Evolutionary conservation across 352 stramenopile genomes (phyloP).

Genomic region (Phytophthora lateralis): DNA sequence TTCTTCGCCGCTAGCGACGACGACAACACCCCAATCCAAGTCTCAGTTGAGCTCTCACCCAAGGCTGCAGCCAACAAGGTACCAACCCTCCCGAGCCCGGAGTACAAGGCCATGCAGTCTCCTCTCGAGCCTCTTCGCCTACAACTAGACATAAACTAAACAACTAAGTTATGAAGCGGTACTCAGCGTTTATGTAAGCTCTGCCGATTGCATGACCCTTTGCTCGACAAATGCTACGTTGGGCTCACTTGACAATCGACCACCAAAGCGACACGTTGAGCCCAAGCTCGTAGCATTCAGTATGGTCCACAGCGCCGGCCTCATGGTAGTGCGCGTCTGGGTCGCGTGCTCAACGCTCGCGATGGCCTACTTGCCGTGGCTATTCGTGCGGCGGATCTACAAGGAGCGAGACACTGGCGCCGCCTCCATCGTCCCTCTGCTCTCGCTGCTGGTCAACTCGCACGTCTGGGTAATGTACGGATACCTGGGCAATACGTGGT

Average conservation of each 20-base stretch:
- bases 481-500: conserved; percentile 26
- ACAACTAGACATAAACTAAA: conserved; percentile 3
- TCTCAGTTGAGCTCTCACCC: background rate
- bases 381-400: conserved; percentile 23
- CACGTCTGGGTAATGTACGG: conserved; percentile 23
- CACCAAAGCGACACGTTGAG: background rate
- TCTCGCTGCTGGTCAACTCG: conserved; percentile 19
- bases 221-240: conserved; percentile 12
- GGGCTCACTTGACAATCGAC: conserved; percentile 13
- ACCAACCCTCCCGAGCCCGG: background rate
- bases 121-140: background rate
- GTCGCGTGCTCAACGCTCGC: conserved; percentile 13
- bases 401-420: conserved; percentile 1
- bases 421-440: conserved; percentile 7
- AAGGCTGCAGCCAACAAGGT: background rate
- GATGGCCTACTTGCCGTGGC: conserved; percentile 19
- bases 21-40: background rate
- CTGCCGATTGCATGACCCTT: conserved; percentile 11
- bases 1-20: background rate
- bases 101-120: conserved; percentile 2
- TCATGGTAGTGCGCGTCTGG: conserved; percentile 17
- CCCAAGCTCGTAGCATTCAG: background rate
- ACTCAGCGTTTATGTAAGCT: conserved; percentile 11
- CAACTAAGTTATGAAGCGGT: background rate
- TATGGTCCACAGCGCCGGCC: conserved; percentile 1